Evolutionary conservation across 2,329 filamentous ascomycete genomes (phyloP).

Genomic region (Chaetomiaceae sp.): DNA sequence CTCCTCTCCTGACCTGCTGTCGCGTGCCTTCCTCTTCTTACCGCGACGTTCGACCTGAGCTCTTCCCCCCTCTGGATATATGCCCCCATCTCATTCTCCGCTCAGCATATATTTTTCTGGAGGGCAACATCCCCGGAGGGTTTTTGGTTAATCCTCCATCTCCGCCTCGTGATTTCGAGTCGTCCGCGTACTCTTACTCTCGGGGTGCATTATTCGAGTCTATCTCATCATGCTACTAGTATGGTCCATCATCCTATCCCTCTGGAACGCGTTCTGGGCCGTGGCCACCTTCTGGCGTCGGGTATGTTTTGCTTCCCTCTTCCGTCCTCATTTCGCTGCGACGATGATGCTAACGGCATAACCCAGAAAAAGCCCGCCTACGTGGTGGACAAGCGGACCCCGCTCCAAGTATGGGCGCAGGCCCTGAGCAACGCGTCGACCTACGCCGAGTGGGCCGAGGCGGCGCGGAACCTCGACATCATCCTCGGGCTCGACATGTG

Average conservation of each 20-base stretch:
- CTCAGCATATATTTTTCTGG: no score
- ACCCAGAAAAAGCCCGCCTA: conserved; percentile 62
- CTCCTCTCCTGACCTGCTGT: no score
- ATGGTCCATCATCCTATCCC: conserved; percentile 7
- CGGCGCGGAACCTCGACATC: conserved; percentile 79
- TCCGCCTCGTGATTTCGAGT: no score
- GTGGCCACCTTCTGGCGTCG: conserved; percentile 20
- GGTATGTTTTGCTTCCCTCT: conserved; percentile 6
- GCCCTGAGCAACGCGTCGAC: conserved; percentile 60
- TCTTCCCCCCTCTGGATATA: no score
- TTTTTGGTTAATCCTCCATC: no score
- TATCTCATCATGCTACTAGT: not conserved
- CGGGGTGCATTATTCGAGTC: not conserved
- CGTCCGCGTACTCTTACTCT: not conserved
- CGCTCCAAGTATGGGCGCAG: conserved; percentile 61
- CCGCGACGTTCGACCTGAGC: no score
- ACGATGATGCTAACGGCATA: no score
- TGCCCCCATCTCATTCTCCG: no score
- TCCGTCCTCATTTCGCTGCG: not conserved
- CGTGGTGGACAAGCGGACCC: conserved; percentile 62
- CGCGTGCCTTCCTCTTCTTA: no score
- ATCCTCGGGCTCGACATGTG: conserved; percentile 76
- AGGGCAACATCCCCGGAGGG: no score
- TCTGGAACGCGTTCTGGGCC: conserved; percentile 18
- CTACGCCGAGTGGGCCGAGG: conserved; percentile 83